Conservation (phyloP, 257 asterid species). For the Sherardia arvensis region DNA sequence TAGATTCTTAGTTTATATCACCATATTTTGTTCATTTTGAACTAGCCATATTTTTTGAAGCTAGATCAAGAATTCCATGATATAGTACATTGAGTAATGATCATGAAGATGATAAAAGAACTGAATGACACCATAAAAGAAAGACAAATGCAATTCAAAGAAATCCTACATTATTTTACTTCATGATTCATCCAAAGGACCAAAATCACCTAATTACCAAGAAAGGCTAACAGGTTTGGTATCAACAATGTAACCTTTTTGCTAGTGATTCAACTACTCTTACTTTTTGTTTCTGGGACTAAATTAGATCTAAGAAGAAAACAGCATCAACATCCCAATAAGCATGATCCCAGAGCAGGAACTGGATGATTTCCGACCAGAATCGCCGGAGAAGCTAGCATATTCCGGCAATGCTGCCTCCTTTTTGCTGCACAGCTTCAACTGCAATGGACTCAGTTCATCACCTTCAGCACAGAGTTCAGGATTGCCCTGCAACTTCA, state of each 20-base stretch:
- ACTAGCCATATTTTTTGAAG: too few species aligned
- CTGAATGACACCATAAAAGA: too few species aligned
- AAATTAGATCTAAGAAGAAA: constrained; percentile 2
- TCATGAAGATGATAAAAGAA: too few species aligned
- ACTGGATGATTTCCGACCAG: neutral
- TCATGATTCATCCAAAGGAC: constrained; percentile 3
- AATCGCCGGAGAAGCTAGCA: constrained; percentile 33
- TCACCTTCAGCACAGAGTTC: constrained; percentile 54
- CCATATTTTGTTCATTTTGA: constrained; percentile 5
- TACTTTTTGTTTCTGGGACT: neutral
- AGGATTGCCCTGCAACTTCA: constrained; percentile 77
- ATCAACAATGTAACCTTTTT: constrained; percentile 11
- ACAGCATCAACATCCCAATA: constrained; percentile 18
- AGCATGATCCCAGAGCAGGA: constrained; percentile 19
- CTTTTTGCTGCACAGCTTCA: constrained; percentile 38
- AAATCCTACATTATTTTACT: neutral
- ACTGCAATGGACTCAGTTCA: constrained; percentile 32
- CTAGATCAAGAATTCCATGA: constrained; percentile 1
- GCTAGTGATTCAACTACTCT: neutral
- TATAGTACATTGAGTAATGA: too few species aligned
- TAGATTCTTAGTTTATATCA: constrained; percentile 11
- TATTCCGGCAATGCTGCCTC: constrained; percentile 22
- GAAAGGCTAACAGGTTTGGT: constrained; percentile 11
- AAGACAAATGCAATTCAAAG: neutral
- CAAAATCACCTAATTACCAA: neutral